phyloP scores from a whole-genome alignment of 345 rosid species.

The Eucalyptus marginata region DNA sequence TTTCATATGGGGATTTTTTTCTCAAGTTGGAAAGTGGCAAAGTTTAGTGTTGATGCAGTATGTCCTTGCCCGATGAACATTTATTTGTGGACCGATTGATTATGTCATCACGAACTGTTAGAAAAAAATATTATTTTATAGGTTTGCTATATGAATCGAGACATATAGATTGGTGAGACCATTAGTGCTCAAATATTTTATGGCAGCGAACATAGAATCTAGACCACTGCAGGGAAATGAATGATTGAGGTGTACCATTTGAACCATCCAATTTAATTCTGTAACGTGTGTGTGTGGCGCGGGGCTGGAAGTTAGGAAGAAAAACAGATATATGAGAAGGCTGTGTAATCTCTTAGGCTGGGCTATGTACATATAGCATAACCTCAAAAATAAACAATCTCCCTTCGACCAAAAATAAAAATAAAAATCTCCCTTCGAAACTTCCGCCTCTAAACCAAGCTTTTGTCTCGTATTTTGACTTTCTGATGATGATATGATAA shows the following conservation, averaged over 20 bases:
- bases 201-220: neutral
- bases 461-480: neutral
- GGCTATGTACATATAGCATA: neutral
- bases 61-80: neutral
- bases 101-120: neutral
- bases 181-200: neutral
- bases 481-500: neutral
- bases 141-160: neutral
- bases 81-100: neutral
- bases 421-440: neutral
- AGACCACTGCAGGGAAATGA: neutral
- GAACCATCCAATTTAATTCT: neutral
- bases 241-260: neutral
- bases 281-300: neutral
- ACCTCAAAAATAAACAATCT: neutral
- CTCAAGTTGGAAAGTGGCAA: neutral
- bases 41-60: neutral
- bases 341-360: neutral
- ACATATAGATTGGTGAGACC: neutral
- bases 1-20: neutral
- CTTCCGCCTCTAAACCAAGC: neutral
- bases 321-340: neutral
- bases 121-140: neutral
- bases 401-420: neutral
- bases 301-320: neutral